Evolutionary conservation across 2,329 filamentous ascomycete species (phyloP), one percentile per base, ranked within the genome.

Genomic region (Aspergillus hiratsukae): DNA sequence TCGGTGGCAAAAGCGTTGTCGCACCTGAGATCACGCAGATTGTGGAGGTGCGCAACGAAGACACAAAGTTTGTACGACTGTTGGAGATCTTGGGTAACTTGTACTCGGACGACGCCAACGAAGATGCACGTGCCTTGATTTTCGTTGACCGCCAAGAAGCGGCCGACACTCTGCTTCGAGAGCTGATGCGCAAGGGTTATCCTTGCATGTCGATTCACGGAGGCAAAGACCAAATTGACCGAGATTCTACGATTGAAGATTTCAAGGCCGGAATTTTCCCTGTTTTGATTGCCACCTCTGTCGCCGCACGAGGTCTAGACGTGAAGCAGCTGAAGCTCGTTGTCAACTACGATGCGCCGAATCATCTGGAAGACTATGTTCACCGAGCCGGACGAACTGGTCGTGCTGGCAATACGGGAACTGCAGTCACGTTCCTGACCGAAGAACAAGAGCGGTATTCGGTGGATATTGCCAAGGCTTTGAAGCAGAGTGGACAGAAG

Each of bases 241-340:
- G 92, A 61, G 91, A 96, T 73, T 93, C 91, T 56, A 93, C 91
- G 14, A 95, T 97, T 64, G 82, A 88, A 43, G 91, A 97, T 70
- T 97, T 97, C 81, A 97, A 96, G 75, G 89, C 87, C 65, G 94
- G 94, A 55, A 84, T 93, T 46, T 85, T 95, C 49, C 92, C 92
- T 0, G 88, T 99, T 55, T 80, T 99, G 69, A 88, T 97, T 68
- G 94, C 94, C 10, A 99, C 94, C 0, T 97, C 93, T 10, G 91
- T 99, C 57, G 94, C 94, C 41, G 94, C 94, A 51, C 89, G 94
- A 73, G 94, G 94, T 58, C 80, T 99, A 43, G 94, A 99, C 72
- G 93, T 99, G 48, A 96, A 97, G 75, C 91, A 96, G 71, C 81
- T 99, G 35, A 97, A 95, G 73, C 82, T 97, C 31, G 94, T 99